Conservation (phyloP, 192 early-diverging fungal species). For the Helicostylum pulchrum region DNA sequence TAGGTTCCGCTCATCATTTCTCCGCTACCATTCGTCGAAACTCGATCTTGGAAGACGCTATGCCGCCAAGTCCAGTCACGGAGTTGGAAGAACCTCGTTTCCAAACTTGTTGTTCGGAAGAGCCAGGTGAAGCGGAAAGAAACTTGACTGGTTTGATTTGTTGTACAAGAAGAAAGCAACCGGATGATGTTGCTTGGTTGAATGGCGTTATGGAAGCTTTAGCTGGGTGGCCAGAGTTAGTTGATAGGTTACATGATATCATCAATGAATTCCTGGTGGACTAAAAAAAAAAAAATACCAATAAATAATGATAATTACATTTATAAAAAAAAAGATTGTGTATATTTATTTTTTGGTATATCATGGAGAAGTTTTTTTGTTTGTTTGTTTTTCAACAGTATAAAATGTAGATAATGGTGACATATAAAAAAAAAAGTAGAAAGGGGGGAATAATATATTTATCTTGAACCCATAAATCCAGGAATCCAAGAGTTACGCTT, state of each 20-base stretch:
- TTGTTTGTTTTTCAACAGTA: too few species aligned
- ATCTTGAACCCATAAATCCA: conserved; percentile 30
- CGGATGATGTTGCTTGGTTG: conserved; percentile 34
- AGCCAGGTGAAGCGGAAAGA: conserved; percentile 14
- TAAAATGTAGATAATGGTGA: too few species aligned
- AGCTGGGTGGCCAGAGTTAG: conserved; percentile 29
- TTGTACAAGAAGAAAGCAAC: conserved; percentile 20
- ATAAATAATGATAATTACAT: too few species aligned
- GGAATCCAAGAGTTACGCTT: conserved; percentile 39
- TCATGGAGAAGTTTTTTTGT: too few species aligned
- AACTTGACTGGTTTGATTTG: conserved; percentile 19
- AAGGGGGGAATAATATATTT: background rate
- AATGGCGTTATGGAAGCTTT: conserved; percentile 21
- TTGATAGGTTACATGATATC: conserved; percentile 30
- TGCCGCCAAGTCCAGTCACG: conserved; percentile 11
- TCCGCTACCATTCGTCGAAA: conserved; percentile 16
- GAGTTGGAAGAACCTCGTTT: conserved; percentile 6
- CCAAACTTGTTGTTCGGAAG: conserved; percentile 9
- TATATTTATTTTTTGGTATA: too few species aligned
- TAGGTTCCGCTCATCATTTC: background rate
- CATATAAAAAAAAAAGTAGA: too few species aligned
- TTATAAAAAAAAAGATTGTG: too few species aligned
- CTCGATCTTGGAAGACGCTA: conserved; percentile 12
- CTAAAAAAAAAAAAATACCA: too few species aligned
- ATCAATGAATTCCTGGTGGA: background rate